Evolutionary conservation across 2,329 filamentous ascomycete species (phyloP).

Genomic region (Penicillium sp.): DNA sequence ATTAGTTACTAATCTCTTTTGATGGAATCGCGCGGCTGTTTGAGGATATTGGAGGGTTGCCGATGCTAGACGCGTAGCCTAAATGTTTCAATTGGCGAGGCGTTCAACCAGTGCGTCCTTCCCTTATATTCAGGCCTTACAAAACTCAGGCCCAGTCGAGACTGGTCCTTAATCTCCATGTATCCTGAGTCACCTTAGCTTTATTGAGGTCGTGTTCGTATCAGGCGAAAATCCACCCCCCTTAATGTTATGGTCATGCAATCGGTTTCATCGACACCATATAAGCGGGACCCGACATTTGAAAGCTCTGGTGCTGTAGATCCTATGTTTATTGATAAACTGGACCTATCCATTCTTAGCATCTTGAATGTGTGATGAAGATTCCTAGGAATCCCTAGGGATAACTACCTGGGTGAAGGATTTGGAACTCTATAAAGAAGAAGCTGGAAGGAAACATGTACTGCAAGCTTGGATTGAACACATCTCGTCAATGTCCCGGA

Average conservation of each 20-base stretch:
- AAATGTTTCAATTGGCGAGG: not conserved
- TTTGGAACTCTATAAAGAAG: not conserved
- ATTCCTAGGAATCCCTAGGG: not conserved
- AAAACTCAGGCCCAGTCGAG: too few relatives aligned
- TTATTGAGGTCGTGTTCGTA: too few relatives aligned
- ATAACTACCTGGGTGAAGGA: not conserved
- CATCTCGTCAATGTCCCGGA: not conserved
- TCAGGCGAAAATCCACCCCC: too few relatives aligned
- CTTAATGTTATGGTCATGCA: too few relatives aligned
- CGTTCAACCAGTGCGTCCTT: not conserved
- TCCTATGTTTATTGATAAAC: too few relatives aligned
- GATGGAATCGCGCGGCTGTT: slow-evolving; percentile 35
- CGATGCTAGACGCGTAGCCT: slow-evolving; percentile 26
- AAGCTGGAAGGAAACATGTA: not conserved
- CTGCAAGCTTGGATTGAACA: not conserved
- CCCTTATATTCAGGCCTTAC: not conserved
- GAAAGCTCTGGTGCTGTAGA: too few relatives aligned
- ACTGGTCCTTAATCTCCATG: too few relatives aligned
- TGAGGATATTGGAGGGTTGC: slow-evolving; percentile 31
- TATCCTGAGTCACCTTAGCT: too few relatives aligned
- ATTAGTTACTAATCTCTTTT: slow-evolving; percentile 37
- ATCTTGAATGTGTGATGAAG: slow-evolving; percentile 1
- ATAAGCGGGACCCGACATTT: too few relatives aligned
- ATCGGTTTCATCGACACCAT: too few relatives aligned
- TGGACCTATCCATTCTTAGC: not conserved